Base-by-base conservation (phyloP, 2,329 filamentous ascomycete species). In the Fusarium sp. region DNA sequence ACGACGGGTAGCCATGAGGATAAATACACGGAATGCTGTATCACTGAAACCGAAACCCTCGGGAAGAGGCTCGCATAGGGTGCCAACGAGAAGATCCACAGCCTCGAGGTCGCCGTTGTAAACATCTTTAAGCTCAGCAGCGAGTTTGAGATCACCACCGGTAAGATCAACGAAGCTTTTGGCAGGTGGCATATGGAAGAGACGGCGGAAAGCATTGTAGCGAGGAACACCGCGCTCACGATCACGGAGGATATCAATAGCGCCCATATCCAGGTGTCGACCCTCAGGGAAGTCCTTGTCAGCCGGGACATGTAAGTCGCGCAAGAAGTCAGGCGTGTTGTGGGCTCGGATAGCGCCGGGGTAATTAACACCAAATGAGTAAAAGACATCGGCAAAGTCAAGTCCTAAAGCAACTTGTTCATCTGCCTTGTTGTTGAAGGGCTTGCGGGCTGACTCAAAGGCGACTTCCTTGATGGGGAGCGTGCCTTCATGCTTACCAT, bases 241-340 rank as follows among this genome's bases (percentile, higher is more conserved):
- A 7, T 67, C 64, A 15, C 64, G 65, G 7, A 67, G 65, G 2
- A 68, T 67, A 9, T 68, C 65, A 3, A 68, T 68, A 2, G 58
- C 50, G 15, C 65, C 58, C 7, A 68, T 9, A 5, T 67, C 64
- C 11, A 67, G 8, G 22, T 68, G 64, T 19, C 64, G 40, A 1
- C 64, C 64, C 0, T 59, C 11, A 1, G 47, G 58, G 3, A 67
- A 67, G 43, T 67, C 64, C 1, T 67, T 51, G 1, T 67, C 64
- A 0, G 21, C 34, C 0, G 64, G 64, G 1, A 68, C 22, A 3
- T 38, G 34, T 47, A 67, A 22, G 21, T 67, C 64, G 0, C 64
- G 58, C 0, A 67, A 2, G 43, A 67, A 67, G 7, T 67, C 54
- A 0, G 64, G 64, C 58, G 65, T 68, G 10, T 68, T 67, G 5